These are phyloP conservation scores for Ceratocystis huliohia DNA, from an alignment of 2,329 filamentous ascomycete genomes.

Conservation along the genomic window DNA sequence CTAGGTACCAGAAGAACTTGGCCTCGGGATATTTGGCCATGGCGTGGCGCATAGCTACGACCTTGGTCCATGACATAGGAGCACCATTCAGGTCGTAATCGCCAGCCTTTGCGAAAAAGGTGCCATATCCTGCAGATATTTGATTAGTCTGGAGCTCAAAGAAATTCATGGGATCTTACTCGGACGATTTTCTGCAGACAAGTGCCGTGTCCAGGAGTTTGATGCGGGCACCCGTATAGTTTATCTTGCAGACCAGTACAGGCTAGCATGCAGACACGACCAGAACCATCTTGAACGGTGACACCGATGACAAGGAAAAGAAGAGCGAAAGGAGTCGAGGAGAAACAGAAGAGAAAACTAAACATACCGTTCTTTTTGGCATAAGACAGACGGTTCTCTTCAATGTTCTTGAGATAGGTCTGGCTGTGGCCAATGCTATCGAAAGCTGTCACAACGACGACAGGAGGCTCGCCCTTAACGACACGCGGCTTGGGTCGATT, in stretches of 20 bases:
- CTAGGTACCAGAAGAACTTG: slow-evolving; percentile 77
- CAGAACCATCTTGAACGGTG: neutral
- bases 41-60: slow-evolving; percentile 81
- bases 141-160: slow-evolving; percentile 12
- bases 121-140: slow-evolving; percentile 57
- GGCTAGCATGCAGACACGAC: neutral
- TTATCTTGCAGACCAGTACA: slow-evolving; percentile 1
- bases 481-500: slow-evolving; percentile 19
- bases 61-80: slow-evolving; percentile 56
- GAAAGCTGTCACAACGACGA: slow-evolving; percentile 75
- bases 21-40: slow-evolving; percentile 66
- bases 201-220: slow-evolving; percentile 10
- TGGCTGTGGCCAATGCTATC: slow-evolving; percentile 40
- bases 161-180: neutral
- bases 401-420: slow-evolving; percentile 58
- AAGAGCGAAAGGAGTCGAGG: neutral
- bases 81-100: slow-evolving; percentile 59
- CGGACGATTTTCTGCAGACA: slow-evolving; percentile 1
- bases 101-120: slow-evolving; percentile 64
- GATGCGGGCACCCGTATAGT: slow-evolving; percentile 10
- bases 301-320: neutral
- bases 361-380: slow-evolving; percentile 69
- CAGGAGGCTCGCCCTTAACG: slow-evolving; percentile 40
- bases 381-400: slow-evolving; percentile 73
- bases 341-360: neutral